phyloP scores from a whole-genome alignment of 306 rosid species.

The Gleditsia sinensis region DNA sequence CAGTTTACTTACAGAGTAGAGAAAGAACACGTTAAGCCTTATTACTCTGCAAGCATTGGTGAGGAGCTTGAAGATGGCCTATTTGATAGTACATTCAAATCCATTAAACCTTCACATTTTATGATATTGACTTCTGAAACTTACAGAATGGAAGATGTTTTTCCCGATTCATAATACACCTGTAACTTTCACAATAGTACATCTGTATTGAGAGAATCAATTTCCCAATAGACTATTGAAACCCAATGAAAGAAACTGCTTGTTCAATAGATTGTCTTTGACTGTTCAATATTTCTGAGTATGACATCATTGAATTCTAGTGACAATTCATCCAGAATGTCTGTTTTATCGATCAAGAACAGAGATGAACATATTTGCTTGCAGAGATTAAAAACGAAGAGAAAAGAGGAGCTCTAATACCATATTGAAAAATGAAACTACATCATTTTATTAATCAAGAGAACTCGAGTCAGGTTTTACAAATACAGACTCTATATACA shows the following conservation, averaged over 20 bases:
- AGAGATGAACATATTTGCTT: too few species aligned
- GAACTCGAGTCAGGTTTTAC: too few species aligned
- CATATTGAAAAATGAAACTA: too few species aligned
- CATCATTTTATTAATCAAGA: too few species aligned
- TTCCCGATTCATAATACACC: neutral
- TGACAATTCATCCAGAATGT: too few species aligned
- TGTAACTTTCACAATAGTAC: neutral
- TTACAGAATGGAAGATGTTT: neutral
- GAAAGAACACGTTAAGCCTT: constrained; percentile 90
- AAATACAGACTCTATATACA: too few species aligned
- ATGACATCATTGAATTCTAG: too few species aligned
- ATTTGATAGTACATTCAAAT: constrained; percentile 72
- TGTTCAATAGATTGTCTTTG: too few species aligned
- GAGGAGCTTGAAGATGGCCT: constrained; percentile 97
- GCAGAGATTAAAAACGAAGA: too few species aligned
- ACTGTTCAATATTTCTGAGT: too few species aligned
- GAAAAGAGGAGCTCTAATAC: too few species aligned
- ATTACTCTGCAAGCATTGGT: constrained; percentile 91
- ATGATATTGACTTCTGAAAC: constrained; percentile 13
- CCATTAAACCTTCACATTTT: constrained; percentile 26
- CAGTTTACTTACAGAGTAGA: constrained; percentile 87
- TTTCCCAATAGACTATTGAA: neutral
- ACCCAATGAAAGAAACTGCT: neutral
- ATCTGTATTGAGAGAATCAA: neutral
- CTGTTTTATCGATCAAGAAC: too few species aligned